Evolutionary conservation across 208 protist genomes (phyloP), one percentile per base, ranked within the genome.

Genomic region (Novymonas esmeraldas): DNA sequence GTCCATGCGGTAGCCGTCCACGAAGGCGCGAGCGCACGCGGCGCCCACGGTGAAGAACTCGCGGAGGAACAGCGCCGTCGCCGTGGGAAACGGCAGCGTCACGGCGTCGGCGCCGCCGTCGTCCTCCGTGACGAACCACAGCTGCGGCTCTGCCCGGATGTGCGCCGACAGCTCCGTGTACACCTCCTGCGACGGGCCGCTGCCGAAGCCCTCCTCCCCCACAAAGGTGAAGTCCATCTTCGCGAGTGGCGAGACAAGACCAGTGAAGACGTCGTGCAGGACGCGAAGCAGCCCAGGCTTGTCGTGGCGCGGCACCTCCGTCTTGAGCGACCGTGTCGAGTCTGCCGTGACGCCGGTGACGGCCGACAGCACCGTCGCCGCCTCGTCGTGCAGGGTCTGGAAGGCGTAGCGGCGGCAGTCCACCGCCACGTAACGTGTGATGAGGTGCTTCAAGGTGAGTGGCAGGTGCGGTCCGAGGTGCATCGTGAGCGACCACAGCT

Each of bases 161-260:
- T 77, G 58, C 0, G 49, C 59, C 11, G 82, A 92, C 7, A 96
- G 62, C 63, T 93, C 85, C 9, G 87, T 72, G 76, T 96, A 96
- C 18, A 96, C 64, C 70, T 96, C 88, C 66, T 93, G 92, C 41
- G 92, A 94, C 1, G 92, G 92, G 0, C 92, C 92, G 22, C 81
- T 88, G 42, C 92, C 92, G 4, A 84, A 92, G 41, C 92, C 92
- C 64, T 92, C 89, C 67, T 96, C 92, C 16, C 68, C 81, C 39
- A 77, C 71, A 68, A 96, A 94, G 29, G 60, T 81, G 70, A 91
- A 92, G 73, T 93, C 86, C 0, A 96, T 48, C 31, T 82, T 87
- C 49, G 76, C 79, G n/a, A 87, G 81, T 26, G 82, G 62, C 13
- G 86, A 79, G 4, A 76, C 81, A 34, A 73, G 60, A 4, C 59